phyloP scores from a whole-genome alignment of 306 rosid genomes.

The Dryas drummondii region DNA sequence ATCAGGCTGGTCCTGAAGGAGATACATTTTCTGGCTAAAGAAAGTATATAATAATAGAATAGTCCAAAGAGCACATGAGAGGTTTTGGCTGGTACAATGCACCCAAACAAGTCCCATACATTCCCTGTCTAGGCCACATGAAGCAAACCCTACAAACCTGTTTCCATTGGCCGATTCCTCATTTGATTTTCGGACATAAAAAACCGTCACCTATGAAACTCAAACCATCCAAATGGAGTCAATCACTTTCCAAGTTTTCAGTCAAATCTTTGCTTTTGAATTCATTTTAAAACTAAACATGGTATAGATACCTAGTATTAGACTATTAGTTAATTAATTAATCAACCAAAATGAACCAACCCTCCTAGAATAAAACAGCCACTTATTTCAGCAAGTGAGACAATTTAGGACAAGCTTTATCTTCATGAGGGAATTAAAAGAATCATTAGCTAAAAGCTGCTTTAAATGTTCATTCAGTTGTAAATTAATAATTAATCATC shows the following conservation, averaged over 20 bases:
- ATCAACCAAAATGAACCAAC: too few species aligned
- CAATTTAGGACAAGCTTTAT: too few species aligned
- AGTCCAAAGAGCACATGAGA: constrained; percentile 33
- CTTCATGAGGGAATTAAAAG: too few species aligned
- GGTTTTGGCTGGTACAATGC: constrained; percentile 20
- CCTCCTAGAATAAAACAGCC: too few species aligned
- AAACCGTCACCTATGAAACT: not conserved
- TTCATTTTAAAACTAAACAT: not conserved
- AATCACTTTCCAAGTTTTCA: not conserved
- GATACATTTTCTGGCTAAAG: not conserved
- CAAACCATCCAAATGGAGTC: not conserved
- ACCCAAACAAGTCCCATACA: constrained; percentile 26
- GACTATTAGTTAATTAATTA: too few species aligned
- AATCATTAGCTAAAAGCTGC: too few species aligned
- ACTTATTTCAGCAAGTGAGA: too few species aligned
- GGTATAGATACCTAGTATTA: too few species aligned
- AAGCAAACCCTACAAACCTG: constrained; percentile 32
- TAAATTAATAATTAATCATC: too few species aligned
- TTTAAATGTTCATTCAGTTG: too few species aligned
- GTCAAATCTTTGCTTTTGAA: constrained; percentile 4
- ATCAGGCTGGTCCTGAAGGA: too few species aligned
- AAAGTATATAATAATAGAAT: not conserved
- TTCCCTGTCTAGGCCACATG: constrained; percentile 35
- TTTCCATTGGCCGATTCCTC: not conserved
- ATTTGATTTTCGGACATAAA: constrained; percentile 10